Percentiles rank a stretch among this genome's conserved stretches.
Conservation (phyloP, 2,329 filamentous ascomycete genomes). For the Aureobasidium vineae region DNA sequence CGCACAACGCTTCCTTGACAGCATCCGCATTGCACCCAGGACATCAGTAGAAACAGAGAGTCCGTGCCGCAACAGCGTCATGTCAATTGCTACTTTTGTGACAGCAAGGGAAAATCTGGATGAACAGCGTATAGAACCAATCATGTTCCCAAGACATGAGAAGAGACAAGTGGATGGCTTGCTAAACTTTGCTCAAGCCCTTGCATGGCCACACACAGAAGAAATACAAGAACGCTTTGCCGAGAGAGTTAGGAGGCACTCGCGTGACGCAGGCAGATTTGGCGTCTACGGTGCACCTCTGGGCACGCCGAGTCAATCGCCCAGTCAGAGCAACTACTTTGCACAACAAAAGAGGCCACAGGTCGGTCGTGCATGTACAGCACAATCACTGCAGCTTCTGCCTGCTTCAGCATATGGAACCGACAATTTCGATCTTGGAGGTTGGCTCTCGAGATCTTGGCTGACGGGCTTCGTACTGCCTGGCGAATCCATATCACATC, state of each 20-base stretch:
- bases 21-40: slow-evolving; percentile 45
- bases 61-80: slow-evolving; percentile 31
- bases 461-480: slow-evolving; percentile 56
- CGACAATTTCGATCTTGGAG: slow-evolving; percentile 41
- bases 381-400: slow-evolving; percentile 27
- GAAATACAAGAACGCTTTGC: slow-evolving; percentile 27
- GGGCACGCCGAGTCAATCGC: slow-evolving; percentile 37
- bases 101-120: slow-evolving; percentile 31
- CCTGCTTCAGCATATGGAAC: slow-evolving; percentile 18
- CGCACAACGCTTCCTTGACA: slow-evolving; percentile 54
- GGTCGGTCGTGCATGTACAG: slow-evolving; percentile 7
- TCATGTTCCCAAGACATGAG: slow-evolving; percentile 41
- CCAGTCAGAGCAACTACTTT: slow-evolving; percentile 24
- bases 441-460: slow-evolving; percentile 58
- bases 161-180: slow-evolving; percentile 51
- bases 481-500: slow-evolving; percentile 53
- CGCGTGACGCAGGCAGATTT: slow-evolving; percentile 30
- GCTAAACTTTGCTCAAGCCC: slow-evolving; percentile 50
- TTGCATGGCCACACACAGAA: slow-evolving; percentile 50
- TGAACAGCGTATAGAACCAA: slow-evolving; percentile 28
- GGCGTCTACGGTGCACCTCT: slow-evolving; percentile 43
- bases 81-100: slow-evolving; percentile 34
- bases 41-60: slow-evolving; percentile 24
- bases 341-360: slow-evolving; percentile 26
- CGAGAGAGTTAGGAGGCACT: slow-evolving; percentile 11